phyloP scores from a whole-genome alignment of 306 rosid genomes.

The Trichosanthes truncata region DNA sequence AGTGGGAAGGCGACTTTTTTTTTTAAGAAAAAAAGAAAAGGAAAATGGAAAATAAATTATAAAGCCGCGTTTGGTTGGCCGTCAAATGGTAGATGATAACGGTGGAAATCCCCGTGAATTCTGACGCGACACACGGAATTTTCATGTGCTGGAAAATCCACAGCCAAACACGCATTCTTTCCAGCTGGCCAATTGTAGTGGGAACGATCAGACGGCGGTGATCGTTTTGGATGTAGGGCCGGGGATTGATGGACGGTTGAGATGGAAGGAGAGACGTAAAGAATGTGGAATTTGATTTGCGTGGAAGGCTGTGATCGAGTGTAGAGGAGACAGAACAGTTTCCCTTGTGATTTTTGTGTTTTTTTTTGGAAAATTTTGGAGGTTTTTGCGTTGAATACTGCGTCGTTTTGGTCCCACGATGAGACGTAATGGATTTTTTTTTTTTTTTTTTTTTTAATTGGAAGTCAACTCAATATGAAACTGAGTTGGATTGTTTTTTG shows the following conservation, averaged over 20 bases:
- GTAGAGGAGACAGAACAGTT: background rate
- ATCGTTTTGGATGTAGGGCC: background rate
- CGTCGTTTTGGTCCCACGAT: background rate
- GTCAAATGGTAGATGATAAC: background rate
- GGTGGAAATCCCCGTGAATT: slow-evolving; percentile 39
- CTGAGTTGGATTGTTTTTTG: background rate
- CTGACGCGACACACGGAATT: slow-evolving; percentile 54
- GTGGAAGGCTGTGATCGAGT: background rate
- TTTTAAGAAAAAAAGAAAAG: background rate
- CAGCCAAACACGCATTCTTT: slow-evolving; percentile 17
- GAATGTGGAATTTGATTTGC: background rate
- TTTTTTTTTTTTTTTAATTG: background rate
- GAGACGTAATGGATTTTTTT: background rate
- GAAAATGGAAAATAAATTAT: background rate
- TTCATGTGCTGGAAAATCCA: slow-evolving; percentile 15
- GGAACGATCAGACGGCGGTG: background rate
- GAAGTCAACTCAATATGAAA: background rate
- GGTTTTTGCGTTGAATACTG: background rate
- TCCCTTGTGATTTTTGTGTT: background rate
- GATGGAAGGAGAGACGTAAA: background rate
- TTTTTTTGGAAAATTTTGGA: background rate
- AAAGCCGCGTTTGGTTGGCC: slow-evolving; percentile 5
- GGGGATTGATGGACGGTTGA: background rate
- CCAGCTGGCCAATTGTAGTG: background rate
- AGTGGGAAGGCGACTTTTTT: background rate